Conservation (phyloP, 306 rosid species). For the Trifolium repens region DNA sequence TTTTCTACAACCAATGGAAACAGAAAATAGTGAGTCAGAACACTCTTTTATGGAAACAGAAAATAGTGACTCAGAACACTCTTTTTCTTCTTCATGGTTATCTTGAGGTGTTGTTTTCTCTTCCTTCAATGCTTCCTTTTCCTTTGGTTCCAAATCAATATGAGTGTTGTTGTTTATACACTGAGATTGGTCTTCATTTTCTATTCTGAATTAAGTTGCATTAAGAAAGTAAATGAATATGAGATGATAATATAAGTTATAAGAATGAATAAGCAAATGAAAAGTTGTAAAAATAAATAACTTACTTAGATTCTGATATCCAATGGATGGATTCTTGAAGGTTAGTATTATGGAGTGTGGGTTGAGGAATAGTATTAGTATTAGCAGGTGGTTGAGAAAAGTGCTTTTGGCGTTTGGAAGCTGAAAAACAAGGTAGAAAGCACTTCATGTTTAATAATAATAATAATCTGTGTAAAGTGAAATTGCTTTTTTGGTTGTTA, state of each 20-base stretch:
- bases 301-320: constrained; percentile 56
- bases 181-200: constrained; percentile 42
- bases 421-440: constrained; percentile 58
- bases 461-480: constrained; percentile 38
- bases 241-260: background rate
- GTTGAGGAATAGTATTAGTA: background rate
- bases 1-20: constrained; percentile 50
- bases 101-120: constrained; percentile 35
- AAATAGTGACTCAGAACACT: constrained; percentile 54
- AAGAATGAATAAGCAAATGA: background rate
- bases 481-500: background rate
- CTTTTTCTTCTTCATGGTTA: constrained; percentile 26
- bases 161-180: background rate
- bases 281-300: background rate
- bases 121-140: constrained; percentile 11
- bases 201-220: constrained; percentile 45
- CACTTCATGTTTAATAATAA: constrained; percentile 56
- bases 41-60: constrained; percentile 53
- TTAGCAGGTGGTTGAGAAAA: background rate
- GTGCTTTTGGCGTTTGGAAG: constrained; percentile 47
- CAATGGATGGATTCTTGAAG: constrained; percentile 35
- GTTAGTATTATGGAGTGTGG: constrained; percentile 36
- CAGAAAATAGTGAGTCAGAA: constrained; percentile 57
- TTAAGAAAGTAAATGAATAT: background rate
- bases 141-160: constrained; percentile 26